phyloP scores from a whole-genome alignment of 768 basidiomycete species.

The Kwoniella sp. region DNA sequence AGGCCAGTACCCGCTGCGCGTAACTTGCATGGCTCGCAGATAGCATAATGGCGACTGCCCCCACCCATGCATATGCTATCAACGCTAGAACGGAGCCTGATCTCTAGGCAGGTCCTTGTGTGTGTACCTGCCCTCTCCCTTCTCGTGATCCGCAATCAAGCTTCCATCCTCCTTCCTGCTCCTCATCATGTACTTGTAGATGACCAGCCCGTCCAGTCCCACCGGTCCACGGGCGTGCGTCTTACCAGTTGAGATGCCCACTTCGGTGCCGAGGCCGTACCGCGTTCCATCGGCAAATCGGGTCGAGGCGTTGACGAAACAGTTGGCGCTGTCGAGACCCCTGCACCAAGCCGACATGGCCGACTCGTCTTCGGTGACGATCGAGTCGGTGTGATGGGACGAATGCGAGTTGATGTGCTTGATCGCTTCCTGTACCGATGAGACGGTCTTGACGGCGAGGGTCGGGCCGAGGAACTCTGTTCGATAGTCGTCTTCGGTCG shows the following conservation, averaged over 20 bases:
- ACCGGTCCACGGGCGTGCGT: conserved; percentile 97
- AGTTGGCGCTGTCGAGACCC: conserved; percentile 85
- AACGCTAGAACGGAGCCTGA: conserved; percentile 31
- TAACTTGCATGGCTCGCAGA: too few species aligned
- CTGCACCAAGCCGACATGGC: conserved; percentile 67
- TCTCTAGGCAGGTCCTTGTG: conserved; percentile 42
- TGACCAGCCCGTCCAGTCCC: conserved; percentile 85
- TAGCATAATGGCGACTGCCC: too few species aligned
- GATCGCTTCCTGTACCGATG: conserved; percentile 70
- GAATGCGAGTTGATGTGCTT: conserved; percentile 86
- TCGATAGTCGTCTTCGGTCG: conserved; percentile 63
- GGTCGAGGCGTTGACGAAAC: conserved; percentile 91
- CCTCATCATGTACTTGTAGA: conserved; percentile 90
- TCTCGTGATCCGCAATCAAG: conserved; percentile 74
- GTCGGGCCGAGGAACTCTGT: conserved; percentile 85
- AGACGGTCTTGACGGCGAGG: conserved; percentile 71
- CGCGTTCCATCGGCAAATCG: conserved; percentile 95
- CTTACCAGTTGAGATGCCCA: conserved; percentile 92
- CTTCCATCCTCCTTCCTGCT: conserved; percentile 73
- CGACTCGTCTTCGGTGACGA: conserved; percentile 72
- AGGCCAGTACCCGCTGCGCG: too few species aligned
- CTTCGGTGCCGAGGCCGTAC: conserved; percentile 96
- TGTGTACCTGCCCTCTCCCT: conserved; percentile 63
- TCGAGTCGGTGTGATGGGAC: conserved; percentile 90
- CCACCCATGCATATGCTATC: too few species aligned